Percentiles rank a stretch among this genome's conserved stretches.
phyloP scores from a whole-genome alignment of 306 rosid species.

The Canavalia ensiformis region DNA sequence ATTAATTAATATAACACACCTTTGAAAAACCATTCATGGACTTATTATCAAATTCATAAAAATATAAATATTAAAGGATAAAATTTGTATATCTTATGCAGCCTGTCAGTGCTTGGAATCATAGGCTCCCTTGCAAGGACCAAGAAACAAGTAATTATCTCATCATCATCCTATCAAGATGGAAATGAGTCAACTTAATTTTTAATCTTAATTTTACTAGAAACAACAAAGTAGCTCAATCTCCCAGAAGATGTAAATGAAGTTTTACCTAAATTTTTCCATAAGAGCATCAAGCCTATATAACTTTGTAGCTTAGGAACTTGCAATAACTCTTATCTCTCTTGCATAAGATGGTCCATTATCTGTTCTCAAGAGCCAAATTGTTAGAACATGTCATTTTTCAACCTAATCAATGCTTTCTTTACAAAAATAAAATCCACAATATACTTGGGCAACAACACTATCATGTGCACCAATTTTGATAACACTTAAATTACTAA shows the following conservation, averaged over 20 bases:
- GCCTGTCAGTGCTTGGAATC: slow-evolving; percentile 72
- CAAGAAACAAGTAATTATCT: slow-evolving; percentile 81
- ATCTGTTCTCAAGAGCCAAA: slow-evolving; percentile 58
- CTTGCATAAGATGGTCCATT: slow-evolving; percentile 64
- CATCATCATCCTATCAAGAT: slow-evolving; percentile 59
- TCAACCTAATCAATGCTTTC: slow-evolving; percentile 36
- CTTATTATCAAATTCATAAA: slow-evolving; percentile 30
- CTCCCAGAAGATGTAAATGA: slow-evolving; percentile 29
- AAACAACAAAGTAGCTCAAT: slow-evolving; percentile 33
- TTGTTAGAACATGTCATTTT: slow-evolving; percentile 39
- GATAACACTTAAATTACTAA: slow-evolving; percentile 64
- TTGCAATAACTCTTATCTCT: slow-evolving; percentile 84
- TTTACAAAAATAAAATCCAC: slow-evolving; percentile 37
- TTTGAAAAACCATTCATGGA: slow-evolving; percentile 71
- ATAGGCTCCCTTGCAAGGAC: slow-evolving; percentile 89
- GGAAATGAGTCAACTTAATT: slow-evolving; percentile 45
- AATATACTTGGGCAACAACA: slow-evolving; percentile 81
- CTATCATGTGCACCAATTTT: slow-evolving; percentile 70
- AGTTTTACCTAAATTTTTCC: slow-evolving; percentile 72
- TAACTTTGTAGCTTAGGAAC: slow-evolving; percentile 81
- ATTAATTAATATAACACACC: slow-evolving; percentile 54
- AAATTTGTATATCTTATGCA: slow-evolving; percentile 63
- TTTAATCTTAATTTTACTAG: slow-evolving; percentile 25
- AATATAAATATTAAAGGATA: slow-evolving; percentile 15
- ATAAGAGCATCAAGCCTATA: slow-evolving; percentile 82